Evolutionary conservation across 768 basidiomycete genomes (phyloP), one percentile per base, ranked within the genome.

Genomic region (Asterophora parasitica): DNA sequence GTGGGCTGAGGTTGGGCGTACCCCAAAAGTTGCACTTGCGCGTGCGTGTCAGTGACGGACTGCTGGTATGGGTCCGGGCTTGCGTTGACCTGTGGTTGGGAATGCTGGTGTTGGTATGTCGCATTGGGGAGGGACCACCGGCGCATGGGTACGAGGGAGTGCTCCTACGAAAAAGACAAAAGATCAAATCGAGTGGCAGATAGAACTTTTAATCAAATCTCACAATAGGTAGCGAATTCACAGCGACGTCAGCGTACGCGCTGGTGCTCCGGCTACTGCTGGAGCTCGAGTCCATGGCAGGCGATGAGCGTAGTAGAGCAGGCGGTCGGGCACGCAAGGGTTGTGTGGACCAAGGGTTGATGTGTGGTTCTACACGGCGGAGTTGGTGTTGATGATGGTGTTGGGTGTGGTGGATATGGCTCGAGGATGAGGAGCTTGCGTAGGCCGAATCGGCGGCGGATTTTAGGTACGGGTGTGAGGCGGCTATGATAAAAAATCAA

Each of bases 401-500:
- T 10, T 43, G 44, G 12, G 39, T 32, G 4, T 38, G 30, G 16
- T 20, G 36, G 20, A 30, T 26, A n/a, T n/a, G 33, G 28, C 11
- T 28, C 3, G 34, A 36, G 54, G 48, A n/a, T n/a, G n/a, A 41
- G 7, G 48, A 50, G 49, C 12, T 52, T 48, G 49, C 16, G 44
- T 35, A 41, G 20, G 8, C 17, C 42, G 42, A 45, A 16, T 38
- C 51, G 45, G 48, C 28, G 4, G 48, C 36, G 45, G 44, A 27
- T 49, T 55, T 57, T 37, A 45, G 48, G 48, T 52, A 57, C 10
- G 51, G 49, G 4, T 51, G 50, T n/a, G 56, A 57, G 4, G 50
- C 13, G 28, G 51, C 50, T 52, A 30, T 10, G 9, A 31, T 13
- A 23, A 7, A 20, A 35, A n/a, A n/a, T n/a, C n/a, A n/a, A n/a